Base-by-base conservation (phyloP, 2,329 filamentous ascomycete species). In the Ophiognomonia clavigignenti-juglandacearum region DNA sequence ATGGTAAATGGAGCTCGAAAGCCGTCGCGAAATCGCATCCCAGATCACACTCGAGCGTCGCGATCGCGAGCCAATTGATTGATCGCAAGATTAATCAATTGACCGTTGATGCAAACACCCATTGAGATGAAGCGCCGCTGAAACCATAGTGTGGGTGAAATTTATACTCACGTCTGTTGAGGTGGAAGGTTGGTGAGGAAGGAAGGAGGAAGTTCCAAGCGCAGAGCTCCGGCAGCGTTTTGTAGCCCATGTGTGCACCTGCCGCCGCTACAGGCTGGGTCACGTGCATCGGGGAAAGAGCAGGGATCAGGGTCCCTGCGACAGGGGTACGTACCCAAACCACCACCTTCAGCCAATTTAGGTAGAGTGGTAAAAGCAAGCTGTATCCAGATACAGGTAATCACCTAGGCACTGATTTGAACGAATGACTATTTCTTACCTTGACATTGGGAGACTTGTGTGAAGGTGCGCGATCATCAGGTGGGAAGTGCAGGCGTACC, bases 171-270 rank as follows among this genome's bases (percentile, higher is more conserved):
- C 67, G 38, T 64, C 71, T 68, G n/a, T 66, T 60, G 61, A 57
- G 66, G 70, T 71, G 69, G 72, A 68, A 70, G 64, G 62, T 65
- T 64, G 61, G 66, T 62, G 65, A n/a, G n/a, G n/a, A n/a, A n/a
- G 66, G 67, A 69, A 63, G 65, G 64, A 60, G 49, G 42, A 67
- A 62, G 54, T 55, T 50, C 54, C 50, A 52, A 40, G 51, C 43
- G 54, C n/a, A n/a, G n/a, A n/a, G n/a, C n/a, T n/a, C n/a, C n/a
- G n/a, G n/a, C n/a, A n/a, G n/a, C n/a, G n/a, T n/a, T n/a, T n/a
- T n/a, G n/a, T n/a, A n/a, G n/a, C n/a, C 29, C 29, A n/a, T 10
- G 13, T 31, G 13, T 31, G 29, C n/a, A n/a, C 10, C n/a, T 10
- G 10, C 11, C 29, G 29, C 29, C 29, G 10, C 4, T 31, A n/a